Evolutionary conservation across 2,329 filamentous ascomycete genomes (phyloP), one percentile per base, ranked within the genome.

Genomic region (Ophiognomonia clavigignenti-juglandacearum): DNA sequence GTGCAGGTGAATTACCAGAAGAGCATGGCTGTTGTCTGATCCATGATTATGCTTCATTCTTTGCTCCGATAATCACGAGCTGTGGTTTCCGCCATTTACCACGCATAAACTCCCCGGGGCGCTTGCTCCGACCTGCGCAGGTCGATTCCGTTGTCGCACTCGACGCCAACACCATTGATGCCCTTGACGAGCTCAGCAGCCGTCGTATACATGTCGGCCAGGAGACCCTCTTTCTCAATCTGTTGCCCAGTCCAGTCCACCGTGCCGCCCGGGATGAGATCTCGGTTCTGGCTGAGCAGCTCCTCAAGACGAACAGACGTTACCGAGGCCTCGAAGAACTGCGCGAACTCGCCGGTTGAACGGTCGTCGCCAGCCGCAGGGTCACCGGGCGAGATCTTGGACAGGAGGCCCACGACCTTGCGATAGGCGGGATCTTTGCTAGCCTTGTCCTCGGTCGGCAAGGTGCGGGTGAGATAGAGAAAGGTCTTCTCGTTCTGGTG

Each of bases 241-340:
- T 43, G 38, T 3, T 54, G 24, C 0, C 29, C 20, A 7, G 52
- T 54, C 62, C 63, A 65, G 2, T 44, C 13, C 0, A 57, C 56
- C 44, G 55, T 53, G 4, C 54, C 56, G 2, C 62, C 63, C 3
- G 56, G 2, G 0, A 29, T 20, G 24, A 64, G 48, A 4, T 20
- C 11, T 29, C 56, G 39, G 45, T 65, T 64, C 36, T 58, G 51
- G 5, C 38, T 29, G 27, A 62, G 59, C 0, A 56, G 39, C 9
- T 47, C 47, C 18, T 64, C 59, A 3, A 56, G 48, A 16, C 51
- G 48, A 2, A 43, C 50, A 2, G 61, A 64, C 8, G 56, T 37
- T 20, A 64, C 49, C 3, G 57, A 59, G 4, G 55, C 60, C 47
- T 64, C 59, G 39, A 61, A 63, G 61, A 61, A 65, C 16, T 55